These are phyloP conservation scores for Peronosclerospora sorghi DNA, from an alignment of 352 stramenopile genomes.

Conservation along the genomic window DNA sequence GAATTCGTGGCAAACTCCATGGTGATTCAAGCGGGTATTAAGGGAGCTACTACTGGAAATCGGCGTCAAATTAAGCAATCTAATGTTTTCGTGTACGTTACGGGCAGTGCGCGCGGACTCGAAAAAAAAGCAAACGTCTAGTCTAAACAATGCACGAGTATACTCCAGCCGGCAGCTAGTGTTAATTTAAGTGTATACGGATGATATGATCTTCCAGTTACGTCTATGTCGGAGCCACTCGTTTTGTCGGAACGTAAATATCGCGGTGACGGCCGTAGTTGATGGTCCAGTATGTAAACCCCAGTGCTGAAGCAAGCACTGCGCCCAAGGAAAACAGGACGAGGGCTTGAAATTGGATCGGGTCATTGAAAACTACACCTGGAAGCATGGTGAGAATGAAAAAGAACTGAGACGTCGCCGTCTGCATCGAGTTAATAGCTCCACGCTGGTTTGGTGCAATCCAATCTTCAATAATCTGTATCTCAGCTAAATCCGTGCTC, in stretches of 20 bases:
- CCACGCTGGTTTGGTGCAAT: conserved; percentile 34
- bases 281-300: conserved; percentile 44
- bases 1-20: too few species aligned
- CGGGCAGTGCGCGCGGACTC: too few species aligned
- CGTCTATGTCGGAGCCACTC: too few species aligned
- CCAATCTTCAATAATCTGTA: conserved; percentile 66
- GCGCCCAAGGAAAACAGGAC: conserved; percentile 40
- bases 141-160: too few species aligned
- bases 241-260: conserved; percentile 25
- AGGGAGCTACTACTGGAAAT: too few species aligned
- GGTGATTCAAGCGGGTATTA: too few species aligned
- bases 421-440: conserved; percentile 57
- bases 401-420: conserved; percentile 49
- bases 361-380: conserved; percentile 42
- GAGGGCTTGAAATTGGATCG: conserved; percentile 40
- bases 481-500: conserved; percentile 44
- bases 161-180: too few species aligned
- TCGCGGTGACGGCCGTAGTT: conserved; percentile 24
- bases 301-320: conserved; percentile 33
- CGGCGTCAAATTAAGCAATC: too few species aligned
- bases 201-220: too few species aligned
- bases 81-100: too few species aligned
- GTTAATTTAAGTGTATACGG: too few species aligned
- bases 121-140: too few species aligned
- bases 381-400: conserved; percentile 49